Conservation (phyloP, 441 rosid genomes). For the Lepidium campestre region DNA sequence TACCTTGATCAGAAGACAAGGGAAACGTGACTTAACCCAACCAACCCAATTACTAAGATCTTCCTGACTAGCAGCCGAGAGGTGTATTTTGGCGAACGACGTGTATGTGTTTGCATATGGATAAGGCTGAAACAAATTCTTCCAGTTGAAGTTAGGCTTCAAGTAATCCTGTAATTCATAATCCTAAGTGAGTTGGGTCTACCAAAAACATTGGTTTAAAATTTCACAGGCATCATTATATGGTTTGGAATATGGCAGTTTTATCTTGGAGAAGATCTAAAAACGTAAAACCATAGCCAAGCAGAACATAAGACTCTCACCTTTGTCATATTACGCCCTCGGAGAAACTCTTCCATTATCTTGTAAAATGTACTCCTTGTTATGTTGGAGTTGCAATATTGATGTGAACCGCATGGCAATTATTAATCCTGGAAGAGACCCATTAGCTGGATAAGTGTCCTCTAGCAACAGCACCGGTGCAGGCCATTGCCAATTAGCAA, state of each 20-base stretch:
- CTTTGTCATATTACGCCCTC: conserved; percentile 43
- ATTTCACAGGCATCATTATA: not conserved
- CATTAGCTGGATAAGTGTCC: conserved; percentile 21
- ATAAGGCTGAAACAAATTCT: conserved; percentile 40
- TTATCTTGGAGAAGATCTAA: not conserved
- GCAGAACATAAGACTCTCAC: conserved; percentile 18
- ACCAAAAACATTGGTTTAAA: not conserved
- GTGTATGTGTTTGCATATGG: conserved; percentile 38
- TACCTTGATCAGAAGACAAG: conserved; percentile 43
- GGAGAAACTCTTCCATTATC: conserved; percentile 49
- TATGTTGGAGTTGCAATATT: conserved; percentile 47
- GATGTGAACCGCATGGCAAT: conserved; percentile 43
- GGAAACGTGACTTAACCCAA: conserved; percentile 64
- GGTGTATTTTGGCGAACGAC: conserved; percentile 44
- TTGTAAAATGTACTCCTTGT: conserved; percentile 53
- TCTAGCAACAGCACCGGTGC: conserved; percentile 42
- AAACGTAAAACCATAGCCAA: not conserved
- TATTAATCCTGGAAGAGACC: conserved; percentile 32
- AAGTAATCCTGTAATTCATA: conserved; percentile 31
- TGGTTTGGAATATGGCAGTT: not conserved
- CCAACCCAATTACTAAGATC: conserved; percentile 55
- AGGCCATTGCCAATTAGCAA: conserved; percentile 61
- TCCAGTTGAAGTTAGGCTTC: conserved; percentile 40
- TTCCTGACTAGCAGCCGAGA: conserved; percentile 41
- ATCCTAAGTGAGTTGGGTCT: not conserved